Evolutionary conservation across 2,329 filamentous ascomycete species (phyloP), one percentile per base, ranked within the genome.

Genomic region (Arthroderma sp.): DNA sequence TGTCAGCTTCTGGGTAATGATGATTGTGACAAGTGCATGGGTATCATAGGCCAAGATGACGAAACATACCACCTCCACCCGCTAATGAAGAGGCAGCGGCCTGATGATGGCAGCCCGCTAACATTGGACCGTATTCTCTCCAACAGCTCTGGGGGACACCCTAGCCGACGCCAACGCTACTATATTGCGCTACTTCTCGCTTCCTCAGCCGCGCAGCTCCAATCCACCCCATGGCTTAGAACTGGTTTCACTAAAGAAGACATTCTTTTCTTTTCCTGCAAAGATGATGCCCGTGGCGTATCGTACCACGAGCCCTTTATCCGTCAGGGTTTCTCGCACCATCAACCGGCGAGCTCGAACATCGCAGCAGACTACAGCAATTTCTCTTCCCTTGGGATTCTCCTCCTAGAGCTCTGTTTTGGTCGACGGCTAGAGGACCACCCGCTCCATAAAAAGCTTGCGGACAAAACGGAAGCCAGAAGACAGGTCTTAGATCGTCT

Each of bases 31-130:
- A 6, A 29, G 1, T 30, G 39, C 9, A 31, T 31, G 9, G 39
- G 29, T 4, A 32, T 41, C 2, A 41, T 31, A 7, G 27, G 29
- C 6, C 27, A 31, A 10, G 39, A 8, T 4, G 39, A 31, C 4
- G 39, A 41, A 41, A 41, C 29, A 41, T 41, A 31, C 29, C 39
- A 30, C 29, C 10, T 41, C 11, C 39, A 41, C 28, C 29, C 39
- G 8, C 4, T 7, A 2, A 8, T 5, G 30, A 41, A 9, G 1
- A 41, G 39, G 10, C 11, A 41, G 27, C 39, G 9, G 28, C 29
- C 27, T 3, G 6, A 41, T 30, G 39, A 41, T 29, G 27, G 4
- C n/a, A 4, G 29, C 29, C 7, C 39, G 6, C 15, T 30, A 31
- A 41, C 27, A 29, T 31, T 41, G 28, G n/a, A 31, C 32, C 39